Percentiles rank a stretch among this genome's conserved stretches.
Evolutionary conservation across 169 alveolate genomes (phyloP).

Genomic region (Perkinsus chesapeaki): DNA sequence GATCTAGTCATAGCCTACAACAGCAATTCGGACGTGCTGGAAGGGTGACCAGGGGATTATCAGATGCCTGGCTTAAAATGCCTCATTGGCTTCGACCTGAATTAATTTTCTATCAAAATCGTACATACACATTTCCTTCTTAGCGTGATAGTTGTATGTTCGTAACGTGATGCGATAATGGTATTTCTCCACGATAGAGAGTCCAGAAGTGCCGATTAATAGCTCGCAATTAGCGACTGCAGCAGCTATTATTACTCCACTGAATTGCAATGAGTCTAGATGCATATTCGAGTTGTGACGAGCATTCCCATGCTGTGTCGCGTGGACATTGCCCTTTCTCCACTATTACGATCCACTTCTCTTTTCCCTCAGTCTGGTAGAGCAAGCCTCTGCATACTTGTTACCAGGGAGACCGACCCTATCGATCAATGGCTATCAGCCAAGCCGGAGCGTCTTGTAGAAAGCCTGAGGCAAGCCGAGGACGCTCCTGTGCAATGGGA

Average conservation of each 20-base stretch:
- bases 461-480: neutral
- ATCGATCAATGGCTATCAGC: neutral
- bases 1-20: slow-evolving; percentile 30
- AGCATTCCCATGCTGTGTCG: neutral
- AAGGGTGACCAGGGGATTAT: neutral
- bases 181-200: no score
- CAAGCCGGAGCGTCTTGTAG: neutral
- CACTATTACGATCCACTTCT: neutral
- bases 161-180: no score
- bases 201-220: no score
- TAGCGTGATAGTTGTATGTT: no score
- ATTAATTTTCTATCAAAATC: no score
- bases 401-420: neutral
- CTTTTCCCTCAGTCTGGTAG: neutral
- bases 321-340: neutral
- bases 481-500: neutral
- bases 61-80: no score
- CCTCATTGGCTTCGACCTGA: no score
- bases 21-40: slow-evolving; percentile 51
- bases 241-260: no score
- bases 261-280: no score
- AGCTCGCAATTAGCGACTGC: no score
- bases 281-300: no score
- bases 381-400: neutral
- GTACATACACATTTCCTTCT: no score